Conservation (phyloP, 73 alveolate species). For the Blepharisma stoltei region DNA sequence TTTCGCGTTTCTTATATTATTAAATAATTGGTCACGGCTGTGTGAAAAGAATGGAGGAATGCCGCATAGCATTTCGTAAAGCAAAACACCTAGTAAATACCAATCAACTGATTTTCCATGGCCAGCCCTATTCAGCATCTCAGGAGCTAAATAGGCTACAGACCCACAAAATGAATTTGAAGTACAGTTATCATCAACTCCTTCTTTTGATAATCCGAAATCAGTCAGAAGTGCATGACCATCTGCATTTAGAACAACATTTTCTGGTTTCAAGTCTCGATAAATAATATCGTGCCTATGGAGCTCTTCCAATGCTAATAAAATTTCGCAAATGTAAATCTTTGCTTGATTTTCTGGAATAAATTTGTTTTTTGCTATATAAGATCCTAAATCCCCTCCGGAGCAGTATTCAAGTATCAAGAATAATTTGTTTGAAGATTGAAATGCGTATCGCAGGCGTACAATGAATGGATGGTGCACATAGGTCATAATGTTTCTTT, state of each 20-base stretch:
- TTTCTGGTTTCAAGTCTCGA: constrained; percentile 93
- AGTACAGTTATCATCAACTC: constrained; percentile 53
- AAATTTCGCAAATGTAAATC: constrained; percentile 74
- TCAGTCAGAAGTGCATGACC: constrained; percentile 95
- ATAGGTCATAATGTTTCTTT: constrained; percentile 70
- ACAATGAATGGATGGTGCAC: constrained; percentile 93
- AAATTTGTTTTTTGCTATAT: constrained; percentile 70
- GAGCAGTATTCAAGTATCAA: constrained; percentile 74
- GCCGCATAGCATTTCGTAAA: constrained; percentile 89
- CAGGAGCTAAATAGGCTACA: constrained; percentile 93
- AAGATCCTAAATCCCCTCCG: constrained; percentile 81
- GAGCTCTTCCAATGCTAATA: constrained; percentile 85
- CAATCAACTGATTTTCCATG: constrained; percentile 96
- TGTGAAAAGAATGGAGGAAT: constrained; percentile 83
- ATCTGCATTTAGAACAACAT: constrained; percentile 86
- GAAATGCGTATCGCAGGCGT: constrained; percentile 77
- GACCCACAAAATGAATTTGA: constrained; percentile 87
- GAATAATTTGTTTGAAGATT: constrained; percentile 64
- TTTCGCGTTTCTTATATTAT: constrained; percentile 83
- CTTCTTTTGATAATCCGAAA: constrained; percentile 90
- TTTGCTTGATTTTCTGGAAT: constrained; percentile 82
- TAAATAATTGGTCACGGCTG: constrained; percentile 82
- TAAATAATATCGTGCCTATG: constrained; percentile 86
- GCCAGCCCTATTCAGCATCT: constrained; percentile 78
- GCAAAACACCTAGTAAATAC: constrained; percentile 87